Percentiles rank a stretch among this genome's conserved stretches.
Conservation (phyloP, 2,329 filamentous ascomycete genomes). For the Teratosphaeria gauchensis region DNA sequence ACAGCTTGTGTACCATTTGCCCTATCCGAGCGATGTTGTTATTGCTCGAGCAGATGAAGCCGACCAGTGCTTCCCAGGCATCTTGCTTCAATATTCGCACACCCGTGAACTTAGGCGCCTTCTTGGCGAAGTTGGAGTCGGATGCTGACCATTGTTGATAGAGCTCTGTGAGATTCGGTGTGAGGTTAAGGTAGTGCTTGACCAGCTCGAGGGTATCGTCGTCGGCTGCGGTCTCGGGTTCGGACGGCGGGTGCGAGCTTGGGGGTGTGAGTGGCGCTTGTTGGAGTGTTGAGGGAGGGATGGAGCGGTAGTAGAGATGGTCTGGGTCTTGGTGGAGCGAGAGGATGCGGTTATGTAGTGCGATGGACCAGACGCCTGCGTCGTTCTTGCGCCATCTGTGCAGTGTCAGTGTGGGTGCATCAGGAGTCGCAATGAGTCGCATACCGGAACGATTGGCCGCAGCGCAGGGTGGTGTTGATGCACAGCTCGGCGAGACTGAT, state of each 20-base stretch:
- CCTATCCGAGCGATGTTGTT: conserved; percentile 95
- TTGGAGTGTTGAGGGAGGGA: conserved; percentile 38
- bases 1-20: conserved; percentile 93
- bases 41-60: conserved; percentile 98
- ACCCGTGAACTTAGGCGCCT: conserved; percentile 78
- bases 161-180: conserved; percentile 61
- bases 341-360: conserved; percentile 74
- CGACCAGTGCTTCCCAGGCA: conserved; percentile 86
- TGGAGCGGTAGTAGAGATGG: conserved; percentile 69
- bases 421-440: conserved; percentile 26
- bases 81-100: conserved; percentile 90
- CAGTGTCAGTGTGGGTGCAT: conserved; percentile 1
- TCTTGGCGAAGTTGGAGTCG: conserved; percentile 81
- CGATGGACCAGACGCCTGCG: conserved; percentile 79
- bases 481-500: conserved; percentile 76
- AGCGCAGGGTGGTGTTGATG: conserved; percentile 87
- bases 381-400: conserved; percentile 72
- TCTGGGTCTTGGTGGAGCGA: conserved; percentile 73
- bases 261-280: conserved; percentile 29
- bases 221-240: conserved; percentile 26
- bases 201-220: conserved; percentile 69
- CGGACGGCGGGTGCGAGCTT: conserved; percentile 27
- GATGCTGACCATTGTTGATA: conserved; percentile 80
- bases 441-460: conserved; percentile 74
- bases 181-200: conserved; percentile 77